Conservation (phyloP, 192 early-diverging fungal genomes). For the Backusella mclennaniae region DNA sequence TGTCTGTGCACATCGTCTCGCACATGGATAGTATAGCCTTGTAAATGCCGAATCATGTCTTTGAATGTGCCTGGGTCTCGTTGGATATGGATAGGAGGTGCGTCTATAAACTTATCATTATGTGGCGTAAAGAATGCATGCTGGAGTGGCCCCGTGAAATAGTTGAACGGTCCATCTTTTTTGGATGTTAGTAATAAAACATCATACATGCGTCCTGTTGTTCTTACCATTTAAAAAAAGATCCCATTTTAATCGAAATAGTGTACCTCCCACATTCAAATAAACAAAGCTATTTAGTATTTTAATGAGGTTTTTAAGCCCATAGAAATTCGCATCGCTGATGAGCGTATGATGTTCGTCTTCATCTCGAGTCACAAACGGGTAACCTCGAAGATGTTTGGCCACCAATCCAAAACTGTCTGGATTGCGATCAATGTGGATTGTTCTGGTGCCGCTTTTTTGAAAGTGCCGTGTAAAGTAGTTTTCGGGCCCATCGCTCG, state of each 20-base stretch:
- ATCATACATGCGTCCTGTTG: neutral
- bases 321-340: slow-evolving; percentile 41
- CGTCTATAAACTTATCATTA: neutral
- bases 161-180: slow-evolving; percentile 4
- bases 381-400: slow-evolving; percentile 47
- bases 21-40: slow-evolving; percentile 44
- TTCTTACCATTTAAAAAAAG: neutral
- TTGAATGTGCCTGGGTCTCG: slow-evolving; percentile 44
- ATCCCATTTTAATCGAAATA: neutral
- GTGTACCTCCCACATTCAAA: neutral
- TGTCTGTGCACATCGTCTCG: slow-evolving; percentile 44
- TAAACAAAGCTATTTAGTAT: neutral
- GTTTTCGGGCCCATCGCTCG: neutral
- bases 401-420: slow-evolving; percentile 44
- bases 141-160: slow-evolving; percentile 14
- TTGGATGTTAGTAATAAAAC: neutral
- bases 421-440: slow-evolving; percentile 43
- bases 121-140: neutral
- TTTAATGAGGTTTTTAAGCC: slow-evolving; percentile 18
- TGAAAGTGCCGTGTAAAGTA: neutral
- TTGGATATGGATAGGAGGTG: slow-evolving; percentile 17
- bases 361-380: slow-evolving; percentile 35
- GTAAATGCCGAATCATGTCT: slow-evolving; percentile 45
- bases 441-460: neutral
- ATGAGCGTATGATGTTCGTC: slow-evolving; percentile 32